Percentiles rank a stretch among this genome's conserved stretches.
Evolutionary conservation across 1,139 yeast species (phyloP).

Genomic region (Candida pseudocylindracea): DNA sequence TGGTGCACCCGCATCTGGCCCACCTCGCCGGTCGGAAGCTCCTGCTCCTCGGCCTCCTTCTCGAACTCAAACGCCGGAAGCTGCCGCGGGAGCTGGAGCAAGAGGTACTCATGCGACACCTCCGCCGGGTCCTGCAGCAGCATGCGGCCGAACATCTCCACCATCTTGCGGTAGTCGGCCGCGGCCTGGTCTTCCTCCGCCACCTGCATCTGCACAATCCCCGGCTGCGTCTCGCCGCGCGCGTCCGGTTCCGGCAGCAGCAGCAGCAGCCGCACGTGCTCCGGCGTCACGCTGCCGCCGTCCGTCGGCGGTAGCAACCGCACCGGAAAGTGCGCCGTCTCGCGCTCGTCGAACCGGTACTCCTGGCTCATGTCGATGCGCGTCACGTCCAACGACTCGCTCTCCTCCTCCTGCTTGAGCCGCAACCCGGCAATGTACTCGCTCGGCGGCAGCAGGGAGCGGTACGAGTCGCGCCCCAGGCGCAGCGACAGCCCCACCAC

Average conservation of each 20-base stretch:
- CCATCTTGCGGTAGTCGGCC: conserved; percentile 13
- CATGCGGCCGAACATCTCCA: conserved; percentile 8
- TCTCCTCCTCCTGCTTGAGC: conserved; percentile 8
- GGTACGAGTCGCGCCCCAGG: conserved; percentile 10
- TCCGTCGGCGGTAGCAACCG: conserved; percentile 7
- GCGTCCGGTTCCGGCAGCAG: conserved; percentile 1
- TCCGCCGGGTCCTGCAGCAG: conserved; percentile 10
- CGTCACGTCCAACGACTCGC: conserved; percentile 9
- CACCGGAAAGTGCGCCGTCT: conserved; percentile 19
- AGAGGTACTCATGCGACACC: conserved; percentile 3
- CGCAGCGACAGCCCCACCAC: conserved; percentile 15
- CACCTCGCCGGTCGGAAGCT: conserved; percentile 25
- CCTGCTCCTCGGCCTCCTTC: conserved; percentile 2
- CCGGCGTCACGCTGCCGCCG: conserved; percentile 5
- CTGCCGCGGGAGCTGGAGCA: conserved; percentile 11
- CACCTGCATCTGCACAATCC: conserved; percentile 1
- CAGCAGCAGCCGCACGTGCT: background rate
- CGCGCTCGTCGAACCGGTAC: conserved; percentile 25
- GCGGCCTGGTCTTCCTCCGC: conserved; percentile 3
- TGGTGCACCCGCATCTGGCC: conserved; percentile 59
- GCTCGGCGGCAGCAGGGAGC: conserved; percentile 2
- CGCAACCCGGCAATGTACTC: conserved; percentile 1
- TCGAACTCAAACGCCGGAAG: conserved; percentile 14
- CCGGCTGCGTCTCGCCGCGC: conserved; percentile 12
- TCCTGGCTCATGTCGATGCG: conserved; percentile 42